Base-by-base conservation (phyloP, 192 early-diverging fungal species). In the Linnemannia exigua region DNA sequence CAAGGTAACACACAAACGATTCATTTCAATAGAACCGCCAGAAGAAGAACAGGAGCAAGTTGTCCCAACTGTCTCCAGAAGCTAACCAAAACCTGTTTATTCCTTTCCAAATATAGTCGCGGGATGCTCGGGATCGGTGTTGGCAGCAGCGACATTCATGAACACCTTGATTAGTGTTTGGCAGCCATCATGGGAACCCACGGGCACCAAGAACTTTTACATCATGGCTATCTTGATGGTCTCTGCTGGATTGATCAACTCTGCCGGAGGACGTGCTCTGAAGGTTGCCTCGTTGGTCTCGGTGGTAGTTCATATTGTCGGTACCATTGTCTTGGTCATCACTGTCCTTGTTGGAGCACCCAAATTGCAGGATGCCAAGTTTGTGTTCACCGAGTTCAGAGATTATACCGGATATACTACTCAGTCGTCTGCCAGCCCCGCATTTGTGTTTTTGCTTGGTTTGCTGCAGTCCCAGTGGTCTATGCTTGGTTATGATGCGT, bases 341-440 rank as follows among this genome's bases (percentile, higher is more conserved):
- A 74, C 63, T 6, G 77, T 85, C 48, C 83, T 85, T 14, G 83
- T 74, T 33, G 76, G 83, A 46, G 83, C 83, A 19, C 83, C 83
- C 9, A 66, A 75, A n/a, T 61, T 81, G 15, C 87, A 76, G 31
- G 68, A 82, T 15, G 75, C 79, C 22, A 71, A 84, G 51, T 88
- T 88, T 88, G 87, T 88, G 36, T 88, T 88, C 51, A 88, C 87
- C 15, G 79, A 79, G 19, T 88, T 85, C 48, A 61, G 68, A 63
- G 83, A 88, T 63, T 51, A 47, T 22, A 85, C 87, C 36, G 87
- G 87, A 31, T 88, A 84, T 72, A 84, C 87, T 17, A 72, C 72
- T 47, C 35, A 54, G n/a, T 52, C 75, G 12, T 51, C 17, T 3
- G 83, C 70, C 69, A 75, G 72, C 35, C 83, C 83, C 17, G 83